These are phyloP conservation scores for Nothopassalora personata DNA, from an alignment of 2,329 filamentous ascomycete species.

Conservation along the genomic window DNA sequence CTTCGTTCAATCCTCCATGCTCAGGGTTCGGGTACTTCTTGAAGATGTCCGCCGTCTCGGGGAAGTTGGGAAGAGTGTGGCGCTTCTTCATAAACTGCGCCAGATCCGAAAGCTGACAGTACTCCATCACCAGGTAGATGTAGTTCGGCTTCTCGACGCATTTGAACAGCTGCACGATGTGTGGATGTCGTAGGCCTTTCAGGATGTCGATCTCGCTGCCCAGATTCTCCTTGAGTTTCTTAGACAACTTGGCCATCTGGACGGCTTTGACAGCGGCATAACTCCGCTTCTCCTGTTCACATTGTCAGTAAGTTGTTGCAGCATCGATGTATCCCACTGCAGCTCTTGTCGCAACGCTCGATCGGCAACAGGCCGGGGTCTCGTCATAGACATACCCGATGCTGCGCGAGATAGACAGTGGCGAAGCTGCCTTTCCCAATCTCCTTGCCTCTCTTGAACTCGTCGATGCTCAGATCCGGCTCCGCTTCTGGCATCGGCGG, in stretches of 20 bases:
- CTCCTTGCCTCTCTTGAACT: conserved; percentile 77
- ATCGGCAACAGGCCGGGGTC: background rate
- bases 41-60: conserved; percentile 82
- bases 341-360: background rate
- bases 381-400: conserved; percentile 24
- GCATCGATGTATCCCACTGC: background rate
- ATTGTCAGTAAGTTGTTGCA: conserved; percentile 12
- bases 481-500: conserved; percentile 30
- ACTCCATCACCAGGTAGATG: conserved; percentile 98
- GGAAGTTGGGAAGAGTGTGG: conserved; percentile 70
- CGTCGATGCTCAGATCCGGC: conserved; percentile 54
- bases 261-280: conserved; percentile 96
- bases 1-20: conserved; percentile 86
- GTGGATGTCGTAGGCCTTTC: conserved; percentile 86
- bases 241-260: conserved; percentile 81
- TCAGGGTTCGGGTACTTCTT: conserved; percentile 82
- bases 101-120: conserved; percentile 89
- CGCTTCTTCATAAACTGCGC: conserved; percentile 96
- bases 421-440: conserved; percentile 98
- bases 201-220: conserved; percentile 94
- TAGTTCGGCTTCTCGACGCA: conserved; percentile 81
- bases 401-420: conserved; percentile 64
- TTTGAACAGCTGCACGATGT: conserved; percentile 94
- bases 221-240: conserved; percentile 93
- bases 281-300: conserved; percentile 63